phyloP scores from a whole-genome alignment of 2,329 filamentous ascomycete species.

The Fusarium irregulare region DNA sequence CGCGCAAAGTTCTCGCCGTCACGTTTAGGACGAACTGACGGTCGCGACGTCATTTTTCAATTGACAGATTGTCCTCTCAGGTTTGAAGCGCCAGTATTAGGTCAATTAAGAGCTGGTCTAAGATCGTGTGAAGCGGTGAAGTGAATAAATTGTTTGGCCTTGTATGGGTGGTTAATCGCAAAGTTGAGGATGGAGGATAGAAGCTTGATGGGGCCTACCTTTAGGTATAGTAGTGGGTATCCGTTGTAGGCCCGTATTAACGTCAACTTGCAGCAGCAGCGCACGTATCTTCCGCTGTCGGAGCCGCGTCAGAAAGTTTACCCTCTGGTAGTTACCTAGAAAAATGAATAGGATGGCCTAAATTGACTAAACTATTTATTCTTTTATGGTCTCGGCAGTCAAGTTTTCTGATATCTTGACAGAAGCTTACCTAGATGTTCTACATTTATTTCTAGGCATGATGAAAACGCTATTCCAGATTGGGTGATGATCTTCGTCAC shows the following conservation, averaged over 20 bases:
- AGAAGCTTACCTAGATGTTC: constrained; percentile 29
- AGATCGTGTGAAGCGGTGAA: not conserved
- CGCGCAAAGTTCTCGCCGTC: constrained; percentile 84
- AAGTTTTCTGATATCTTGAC: not conserved
- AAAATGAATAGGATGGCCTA: not conserved
- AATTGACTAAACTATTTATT: not conserved
- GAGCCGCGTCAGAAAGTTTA: not conserved
- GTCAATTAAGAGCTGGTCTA: not conserved
- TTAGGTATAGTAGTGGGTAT: not conserved
- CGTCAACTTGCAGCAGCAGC: not conserved
- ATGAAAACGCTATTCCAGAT: constrained; percentile 20
- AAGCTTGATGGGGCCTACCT: constrained; percentile 28
- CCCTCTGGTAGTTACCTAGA: not conserved
- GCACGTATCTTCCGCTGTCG: not conserved
- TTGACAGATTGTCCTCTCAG: not conserved
- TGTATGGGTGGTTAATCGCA: constrained; percentile 6
- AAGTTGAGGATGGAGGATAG: constrained; percentile 13
- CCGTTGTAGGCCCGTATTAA: not conserved
- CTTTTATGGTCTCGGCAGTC: not conserved
- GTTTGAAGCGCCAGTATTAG: not conserved
- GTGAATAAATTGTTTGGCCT: not conserved
- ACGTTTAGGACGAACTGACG: constrained; percentile 82
- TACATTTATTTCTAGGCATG: not conserved
- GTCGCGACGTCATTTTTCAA: constrained; percentile 64
- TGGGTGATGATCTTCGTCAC: constrained; percentile 7